Percentiles rank a stretch among this genome's conserved stretches.
Evolutionary conservation across 352 stramenopile species (phyloP).

Genomic region (Phytophthora multivora): DNA sequence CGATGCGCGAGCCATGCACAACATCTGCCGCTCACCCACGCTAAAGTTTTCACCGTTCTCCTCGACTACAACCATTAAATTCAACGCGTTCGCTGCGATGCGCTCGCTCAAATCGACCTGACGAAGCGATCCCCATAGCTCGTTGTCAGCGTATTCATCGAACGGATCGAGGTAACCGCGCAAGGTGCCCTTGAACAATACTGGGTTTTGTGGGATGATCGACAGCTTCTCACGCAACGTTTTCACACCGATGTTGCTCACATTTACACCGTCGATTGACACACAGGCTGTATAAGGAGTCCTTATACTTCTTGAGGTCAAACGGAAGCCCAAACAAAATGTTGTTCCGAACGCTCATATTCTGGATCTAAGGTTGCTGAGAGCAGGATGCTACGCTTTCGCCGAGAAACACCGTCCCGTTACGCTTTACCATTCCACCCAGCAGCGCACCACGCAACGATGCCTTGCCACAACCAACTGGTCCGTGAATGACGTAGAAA

Average conservation of each 20-base stretch:
- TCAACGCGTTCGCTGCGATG: not conserved
- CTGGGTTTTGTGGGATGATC: not conserved
- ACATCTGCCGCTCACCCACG: not conserved
- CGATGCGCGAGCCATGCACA: slow-evolving; percentile 1
- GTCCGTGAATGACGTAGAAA: not conserved
- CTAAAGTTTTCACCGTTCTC: slow-evolving; percentile 3
- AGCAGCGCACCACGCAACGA: not conserved
- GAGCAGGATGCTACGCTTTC: not conserved
- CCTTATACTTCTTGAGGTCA: not conserved
- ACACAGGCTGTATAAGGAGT: not conserved
- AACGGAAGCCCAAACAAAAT: not conserved
- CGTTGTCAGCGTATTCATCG: not conserved
- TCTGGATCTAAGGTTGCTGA: not conserved
- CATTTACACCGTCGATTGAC: not conserved
- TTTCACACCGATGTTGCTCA: not conserved
- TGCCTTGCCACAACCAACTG: not conserved
- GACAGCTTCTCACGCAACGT: not conserved
- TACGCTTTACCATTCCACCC: not conserved
- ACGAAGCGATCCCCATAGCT: not conserved
- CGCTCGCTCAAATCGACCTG: not conserved
- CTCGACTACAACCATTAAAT: not conserved
- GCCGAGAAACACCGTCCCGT: not conserved
- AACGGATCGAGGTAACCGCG: not conserved
- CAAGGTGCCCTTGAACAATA: not conserved
- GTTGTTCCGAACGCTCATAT: not conserved